These are phyloP conservation scores for Angomonas deanei DNA, from an alignment of 208 protist species.

Conservation along the genomic window DNA sequence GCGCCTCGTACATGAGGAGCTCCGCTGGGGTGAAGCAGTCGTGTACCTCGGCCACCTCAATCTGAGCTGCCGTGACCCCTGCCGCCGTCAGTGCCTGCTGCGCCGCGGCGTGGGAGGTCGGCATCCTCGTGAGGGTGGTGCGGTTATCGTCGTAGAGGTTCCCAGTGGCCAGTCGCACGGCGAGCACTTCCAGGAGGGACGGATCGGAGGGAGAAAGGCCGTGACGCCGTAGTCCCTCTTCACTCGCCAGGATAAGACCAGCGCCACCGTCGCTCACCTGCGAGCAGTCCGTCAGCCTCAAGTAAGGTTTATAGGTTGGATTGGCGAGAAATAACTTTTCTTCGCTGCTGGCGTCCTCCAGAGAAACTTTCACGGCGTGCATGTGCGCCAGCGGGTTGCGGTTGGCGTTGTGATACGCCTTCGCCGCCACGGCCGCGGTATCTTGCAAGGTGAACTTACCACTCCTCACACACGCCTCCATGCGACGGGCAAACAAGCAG, in stretches of 20 bases:
- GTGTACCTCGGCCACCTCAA: conserved; percentile 87
- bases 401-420: conserved; percentile 87
- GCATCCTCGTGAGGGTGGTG: conserved; percentile 63
- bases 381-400: conserved; percentile 90
- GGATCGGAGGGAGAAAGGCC: conserved; percentile 51
- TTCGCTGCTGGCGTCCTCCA: conserved; percentile 60
- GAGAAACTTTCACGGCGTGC: conserved; percentile 59
- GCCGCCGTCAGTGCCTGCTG: conserved; percentile 65
- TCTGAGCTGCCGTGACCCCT: conserved; percentile 44
- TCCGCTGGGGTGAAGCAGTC: conserved; percentile 93
- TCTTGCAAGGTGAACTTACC: conserved; percentile 85
- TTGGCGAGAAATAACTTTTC: conserved; percentile 84
- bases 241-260: conserved; percentile 71
- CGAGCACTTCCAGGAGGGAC: conserved; percentile 71
- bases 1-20: conserved; percentile 91
- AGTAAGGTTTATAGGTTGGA: conserved; percentile 73
- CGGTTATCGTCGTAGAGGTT: conserved; percentile 73
- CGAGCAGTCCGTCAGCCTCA: conserved; percentile 82
- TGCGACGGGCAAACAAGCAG: conserved; percentile 85
- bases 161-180: conserved; percentile 43
- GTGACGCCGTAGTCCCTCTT: conserved; percentile 77
- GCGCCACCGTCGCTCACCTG: conserved; percentile 90
- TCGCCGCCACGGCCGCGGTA: conserved; percentile 76
- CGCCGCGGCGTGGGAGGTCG: conserved; percentile 62
- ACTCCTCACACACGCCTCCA: conserved; percentile 69